Evolutionary conservation across 2,329 filamentous ascomycete genomes (phyloP), one percentile per base, ranked within the genome.

Genomic region (Periconia sp.): DNA sequence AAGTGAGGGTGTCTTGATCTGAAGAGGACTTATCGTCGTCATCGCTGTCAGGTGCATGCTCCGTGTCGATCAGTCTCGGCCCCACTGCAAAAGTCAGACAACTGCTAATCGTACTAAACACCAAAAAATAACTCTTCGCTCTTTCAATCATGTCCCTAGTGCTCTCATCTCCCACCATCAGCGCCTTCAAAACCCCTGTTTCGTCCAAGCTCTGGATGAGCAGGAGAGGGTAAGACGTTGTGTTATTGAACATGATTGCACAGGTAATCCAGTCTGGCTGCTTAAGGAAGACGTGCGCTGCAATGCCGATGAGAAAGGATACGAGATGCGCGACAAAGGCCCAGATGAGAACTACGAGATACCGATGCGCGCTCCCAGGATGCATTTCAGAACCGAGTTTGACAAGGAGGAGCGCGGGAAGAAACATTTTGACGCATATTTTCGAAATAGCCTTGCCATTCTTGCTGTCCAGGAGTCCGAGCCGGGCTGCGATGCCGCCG

Each of bases 121-220:
- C 78, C 3, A 87, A 68, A 54, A 87, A 85, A 60, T 85, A 87
- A 16, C 79, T 81, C 61, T 85, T 83, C 8, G 82, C 82, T 4
- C 83, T 72, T 40, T 78, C 75, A 7, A 86, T 72, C 2, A 79
- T 78, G 2, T 71, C 70, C 2, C 62, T 48, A 3, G 70, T 67
- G 1, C 69, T 61, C 53, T 78, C 70, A 56, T 75, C 50, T 46
- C 61, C 47, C 37, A 77, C 65, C 16, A 84, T 69, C 25, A 72
- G 43, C 2, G 70, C 62, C 4, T 71, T 62, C 10, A 86, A 65
- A 23, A 85, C 80, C 1, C 82, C 82, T 0, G 83, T 83, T 23
- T 76, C 69, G 29, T 77, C 71, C 17, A 82, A 63, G 10, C 77
- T 75, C 59, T 78, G 73, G 3, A 80, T 66, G 1, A 81, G 64